Conservation (phyloP, 306 rosid species). For the Hylodesmum podocarpum region DNA sequence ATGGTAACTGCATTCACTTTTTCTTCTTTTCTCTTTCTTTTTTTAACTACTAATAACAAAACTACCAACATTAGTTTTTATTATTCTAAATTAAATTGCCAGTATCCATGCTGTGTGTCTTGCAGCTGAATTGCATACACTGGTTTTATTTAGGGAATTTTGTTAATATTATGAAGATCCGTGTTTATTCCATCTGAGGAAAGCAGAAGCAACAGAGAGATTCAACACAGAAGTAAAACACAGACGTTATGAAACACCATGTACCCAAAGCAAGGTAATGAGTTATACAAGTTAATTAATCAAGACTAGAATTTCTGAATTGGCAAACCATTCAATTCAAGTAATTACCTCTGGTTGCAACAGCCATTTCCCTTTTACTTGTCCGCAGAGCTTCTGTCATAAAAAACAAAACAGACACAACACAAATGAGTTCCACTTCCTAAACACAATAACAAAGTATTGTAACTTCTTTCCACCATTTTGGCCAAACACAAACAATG, state of each 20-base stretch:
- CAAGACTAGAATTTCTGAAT: background rate
- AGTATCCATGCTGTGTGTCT: background rate
- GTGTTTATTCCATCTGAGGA: background rate
- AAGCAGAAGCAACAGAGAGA: background rate
- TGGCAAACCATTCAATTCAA: background rate
- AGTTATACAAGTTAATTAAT: background rate
- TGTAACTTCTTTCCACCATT: background rate
- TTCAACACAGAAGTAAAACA: background rate
- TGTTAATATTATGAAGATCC: background rate
- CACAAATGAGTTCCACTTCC: background rate
- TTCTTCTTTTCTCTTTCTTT: background rate
- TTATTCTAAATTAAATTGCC: background rate
- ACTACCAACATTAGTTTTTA: background rate
- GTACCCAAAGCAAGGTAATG: background rate
- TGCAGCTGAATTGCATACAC: background rate
- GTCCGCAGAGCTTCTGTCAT: constrained; percentile 83
- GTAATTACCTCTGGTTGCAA: constrained; percentile 84
- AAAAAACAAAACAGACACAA: background rate
- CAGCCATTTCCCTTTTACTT: constrained; percentile 93
- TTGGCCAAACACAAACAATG: background rate
- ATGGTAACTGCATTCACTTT: background rate
- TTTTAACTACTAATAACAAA: background rate
- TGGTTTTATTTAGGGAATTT: background rate
- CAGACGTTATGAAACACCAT: background rate
- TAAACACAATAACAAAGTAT: background rate